These are phyloP conservation scores for Urtica urens DNA, from an alignment of 306 rosid species.

Conservation along the genomic window DNA sequence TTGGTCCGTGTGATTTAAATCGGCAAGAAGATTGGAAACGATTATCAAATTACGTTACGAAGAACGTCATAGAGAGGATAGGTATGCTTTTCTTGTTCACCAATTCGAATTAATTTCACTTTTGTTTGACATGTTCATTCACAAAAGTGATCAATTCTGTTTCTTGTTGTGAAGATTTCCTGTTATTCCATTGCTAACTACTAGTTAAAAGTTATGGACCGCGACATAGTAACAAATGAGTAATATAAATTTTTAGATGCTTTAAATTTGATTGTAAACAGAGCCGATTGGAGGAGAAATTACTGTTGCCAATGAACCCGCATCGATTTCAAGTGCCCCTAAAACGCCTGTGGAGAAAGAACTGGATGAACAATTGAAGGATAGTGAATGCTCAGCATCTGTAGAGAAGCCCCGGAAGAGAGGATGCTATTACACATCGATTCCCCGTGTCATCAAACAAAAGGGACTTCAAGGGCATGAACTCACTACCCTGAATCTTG, in stretches of 20 bases:
- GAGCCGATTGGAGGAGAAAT: constrained; percentile 95
- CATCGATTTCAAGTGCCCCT: constrained; percentile 28
- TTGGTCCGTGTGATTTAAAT: constrained; percentile 71
- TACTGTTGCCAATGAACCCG: constrained; percentile 47
- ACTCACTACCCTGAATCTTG: constrained; percentile 81
- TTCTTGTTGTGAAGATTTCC: too few relatives aligned
- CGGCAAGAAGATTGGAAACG: constrained; percentile 60
- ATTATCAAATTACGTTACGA: constrained; percentile 56
- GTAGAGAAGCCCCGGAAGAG: constrained; percentile 31
- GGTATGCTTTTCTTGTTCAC: too few relatives aligned
- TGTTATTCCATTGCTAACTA: too few relatives aligned
- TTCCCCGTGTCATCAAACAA: constrained; percentile 63
- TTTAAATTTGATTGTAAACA: too few relatives aligned
- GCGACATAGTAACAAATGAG: too few relatives aligned
- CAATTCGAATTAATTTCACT: too few relatives aligned
- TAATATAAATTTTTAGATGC: too few relatives aligned
- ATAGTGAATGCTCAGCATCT: constrained; percentile 37
- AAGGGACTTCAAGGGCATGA: constrained; percentile 68
- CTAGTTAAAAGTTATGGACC: too few relatives aligned
- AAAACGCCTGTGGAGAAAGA: constrained; percentile 47
- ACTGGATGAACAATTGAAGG: constrained; percentile 53
- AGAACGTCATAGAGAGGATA: constrained; percentile 35
- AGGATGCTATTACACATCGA: constrained; percentile 77
- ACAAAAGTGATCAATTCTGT: too few relatives aligned
- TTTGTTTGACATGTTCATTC: too few relatives aligned